Evolutionary conservation across 148 eudicot genomes (phyloP).

Genomic region (Rhododendron molle): DNA sequence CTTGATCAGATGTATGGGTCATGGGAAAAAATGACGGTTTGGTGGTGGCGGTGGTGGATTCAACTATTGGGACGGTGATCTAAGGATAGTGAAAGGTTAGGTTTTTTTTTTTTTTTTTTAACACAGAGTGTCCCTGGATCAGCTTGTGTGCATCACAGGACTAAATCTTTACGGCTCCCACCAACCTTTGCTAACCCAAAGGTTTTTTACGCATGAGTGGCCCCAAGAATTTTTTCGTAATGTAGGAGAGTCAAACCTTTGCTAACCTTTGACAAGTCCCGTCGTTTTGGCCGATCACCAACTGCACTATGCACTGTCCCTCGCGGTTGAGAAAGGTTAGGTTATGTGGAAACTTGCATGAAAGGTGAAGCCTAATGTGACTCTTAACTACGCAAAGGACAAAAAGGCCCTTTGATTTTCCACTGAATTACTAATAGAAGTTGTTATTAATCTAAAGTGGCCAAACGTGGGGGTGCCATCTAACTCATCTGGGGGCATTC

Average conservation of each 20-base stretch:
- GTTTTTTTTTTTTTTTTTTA: not conserved
- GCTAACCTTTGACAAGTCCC: too few relatives aligned
- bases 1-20: not conserved
- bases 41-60: constrained; percentile 7
- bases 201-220: too few relatives aligned
- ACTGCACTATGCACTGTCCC: too few relatives aligned
- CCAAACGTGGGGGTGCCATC: not conserved
- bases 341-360: not conserved
- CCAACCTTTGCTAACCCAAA: too few relatives aligned
- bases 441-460: not conserved
- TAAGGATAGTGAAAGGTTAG: not conserved
- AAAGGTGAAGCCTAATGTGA: not conserved
- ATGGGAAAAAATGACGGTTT: not conserved
- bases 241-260: too few relatives aligned
- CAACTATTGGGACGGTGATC: constrained; percentile 6
- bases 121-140: too few relatives aligned
- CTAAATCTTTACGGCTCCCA: too few relatives aligned
- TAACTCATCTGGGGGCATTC: not conserved
- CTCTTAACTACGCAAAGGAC: not conserved
- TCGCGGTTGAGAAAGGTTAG: not conserved
- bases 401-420: not conserved
- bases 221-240: too few relatives aligned
- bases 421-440: not conserved
- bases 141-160: too few relatives aligned
- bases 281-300: too few relatives aligned